Evolutionary conservation across 345 rosid species (phyloP).

Genomic region (Gossypium bickii): DNA sequence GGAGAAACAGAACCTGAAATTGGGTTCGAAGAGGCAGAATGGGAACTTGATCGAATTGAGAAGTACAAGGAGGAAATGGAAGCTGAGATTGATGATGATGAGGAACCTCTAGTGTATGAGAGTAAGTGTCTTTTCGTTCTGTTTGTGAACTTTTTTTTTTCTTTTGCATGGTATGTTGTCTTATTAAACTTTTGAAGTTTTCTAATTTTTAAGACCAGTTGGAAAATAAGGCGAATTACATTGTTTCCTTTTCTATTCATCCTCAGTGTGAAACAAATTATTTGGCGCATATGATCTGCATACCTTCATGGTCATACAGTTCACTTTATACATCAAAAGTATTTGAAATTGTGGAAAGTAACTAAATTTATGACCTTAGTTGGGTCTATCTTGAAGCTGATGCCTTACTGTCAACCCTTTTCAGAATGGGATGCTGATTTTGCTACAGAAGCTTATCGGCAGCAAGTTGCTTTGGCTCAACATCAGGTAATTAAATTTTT

Average conservation of each 20-base stretch:
- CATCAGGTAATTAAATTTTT: slow-evolving; percentile 60
- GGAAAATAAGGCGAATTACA: background rate
- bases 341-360: background rate
- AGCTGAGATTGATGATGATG: slow-evolving; percentile 99
- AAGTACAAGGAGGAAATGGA: slow-evolving; percentile 98
- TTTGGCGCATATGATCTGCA: background rate
- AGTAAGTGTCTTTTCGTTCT: slow-evolving; percentile 46
- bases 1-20: slow-evolving; percentile 64
- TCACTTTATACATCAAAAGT: background rate
- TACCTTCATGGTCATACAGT: background rate
- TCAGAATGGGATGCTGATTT: slow-evolving; percentile 99
- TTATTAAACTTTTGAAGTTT: slow-evolving; percentile 4
- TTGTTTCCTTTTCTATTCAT: background rate
- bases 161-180: background rate
- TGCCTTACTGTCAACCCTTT: slow-evolving; percentile 2
- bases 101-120: slow-evolving; percentile 95
- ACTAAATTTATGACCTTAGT: background rate
- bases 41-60: slow-evolving; percentile 98
- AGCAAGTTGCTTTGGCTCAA: slow-evolving; percentile 89
- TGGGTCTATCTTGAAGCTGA: slow-evolving; percentile 8
- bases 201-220: background rate
- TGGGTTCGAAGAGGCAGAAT: slow-evolving; percentile 78
- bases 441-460: slow-evolving; percentile 99
- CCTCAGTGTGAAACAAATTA: background rate
- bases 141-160: slow-evolving; percentile 13